phyloP scores from a whole-genome alignment of 1,139 yeast species.

The Tardiomyces blankii region DNA sequence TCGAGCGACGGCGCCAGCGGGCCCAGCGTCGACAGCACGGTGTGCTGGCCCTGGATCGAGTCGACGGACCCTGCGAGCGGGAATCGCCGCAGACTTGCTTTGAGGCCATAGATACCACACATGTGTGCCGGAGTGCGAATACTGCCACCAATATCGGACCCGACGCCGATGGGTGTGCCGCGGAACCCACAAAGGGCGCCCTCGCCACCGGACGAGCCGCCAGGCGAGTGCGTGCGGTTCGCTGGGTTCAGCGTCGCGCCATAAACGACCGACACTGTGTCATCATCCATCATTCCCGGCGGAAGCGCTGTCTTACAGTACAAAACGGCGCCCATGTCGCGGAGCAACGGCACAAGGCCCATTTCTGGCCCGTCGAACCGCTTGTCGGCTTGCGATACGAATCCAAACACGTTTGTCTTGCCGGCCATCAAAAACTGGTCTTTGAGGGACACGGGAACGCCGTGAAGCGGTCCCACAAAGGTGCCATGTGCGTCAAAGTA shows the following conservation, averaged over 20 bases:
- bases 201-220: conserved; percentile 57
- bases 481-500: conserved; percentile 23
- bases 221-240: conserved; percentile 34
- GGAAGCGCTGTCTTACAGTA: conserved; percentile 40
- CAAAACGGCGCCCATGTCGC: conserved; percentile 34
- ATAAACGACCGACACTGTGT: conserved; percentile 34
- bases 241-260: conserved; percentile 35
- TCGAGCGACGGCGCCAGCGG: conserved; percentile 49
- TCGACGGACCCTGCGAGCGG: conserved; percentile 30
- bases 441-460: conserved; percentile 40
- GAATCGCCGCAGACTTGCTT: conserved; percentile 30
- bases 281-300: conserved; percentile 40
- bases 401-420: conserved; percentile 2
- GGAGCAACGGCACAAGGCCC: conserved; percentile 31
- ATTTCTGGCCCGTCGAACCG: conserved; percentile 25
- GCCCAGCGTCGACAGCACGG: conserved; percentile 44
- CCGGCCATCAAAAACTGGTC: conserved; percentile 41
- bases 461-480: conserved; percentile 42
- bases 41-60: conserved; percentile 35
- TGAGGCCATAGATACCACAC: conserved; percentile 31
- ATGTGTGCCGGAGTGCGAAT: conserved; percentile 46
- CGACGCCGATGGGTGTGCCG: conserved; percentile 37
- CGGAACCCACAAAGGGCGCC: conserved; percentile 40
- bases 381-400: conserved; percentile 28
- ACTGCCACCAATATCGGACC: conserved; percentile 54